These are phyloP conservation scores for Endocladia muricata DNA, from an alignment of 31 red algal genomes.

Conservation along the genomic window DNA sequence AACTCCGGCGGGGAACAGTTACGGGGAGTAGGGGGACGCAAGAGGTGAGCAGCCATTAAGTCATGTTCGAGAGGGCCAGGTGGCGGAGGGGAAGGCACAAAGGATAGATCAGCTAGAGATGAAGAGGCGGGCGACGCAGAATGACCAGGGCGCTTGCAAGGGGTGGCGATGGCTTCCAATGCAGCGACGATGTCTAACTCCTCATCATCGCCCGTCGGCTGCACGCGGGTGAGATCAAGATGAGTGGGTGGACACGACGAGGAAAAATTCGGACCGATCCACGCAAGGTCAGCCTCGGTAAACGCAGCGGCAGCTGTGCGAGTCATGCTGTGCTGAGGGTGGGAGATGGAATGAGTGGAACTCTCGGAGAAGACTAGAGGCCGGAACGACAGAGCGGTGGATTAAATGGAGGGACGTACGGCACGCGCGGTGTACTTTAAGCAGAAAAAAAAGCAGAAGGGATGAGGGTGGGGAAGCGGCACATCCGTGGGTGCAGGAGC, in stretches of 20 bases:
- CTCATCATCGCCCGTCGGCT: neutral
- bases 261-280: neutral
- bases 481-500: neutral
- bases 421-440: neutral
- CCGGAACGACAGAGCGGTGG: neutral
- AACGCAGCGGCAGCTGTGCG: neutral
- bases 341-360: neutral
- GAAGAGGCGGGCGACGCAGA: neutral
- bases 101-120: neutral
- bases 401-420: neutral
- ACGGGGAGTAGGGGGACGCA: neutral
- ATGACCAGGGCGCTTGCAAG: neutral
- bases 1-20: neutral
- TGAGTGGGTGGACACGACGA: neutral
- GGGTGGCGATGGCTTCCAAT: conserved; percentile 1
- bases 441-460: neutral
- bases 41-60: neutral
- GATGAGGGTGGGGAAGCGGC: neutral
- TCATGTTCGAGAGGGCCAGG: neutral
- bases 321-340: neutral
- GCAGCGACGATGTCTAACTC: conserved; percentile 8
- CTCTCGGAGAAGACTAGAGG: neutral
- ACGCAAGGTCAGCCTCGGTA: conserved; percentile 7
- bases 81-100: neutral
- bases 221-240: neutral